Base-by-base conservation (phyloP, 2,329 filamentous ascomycete genomes). In the Claviceps africana region DNA sequence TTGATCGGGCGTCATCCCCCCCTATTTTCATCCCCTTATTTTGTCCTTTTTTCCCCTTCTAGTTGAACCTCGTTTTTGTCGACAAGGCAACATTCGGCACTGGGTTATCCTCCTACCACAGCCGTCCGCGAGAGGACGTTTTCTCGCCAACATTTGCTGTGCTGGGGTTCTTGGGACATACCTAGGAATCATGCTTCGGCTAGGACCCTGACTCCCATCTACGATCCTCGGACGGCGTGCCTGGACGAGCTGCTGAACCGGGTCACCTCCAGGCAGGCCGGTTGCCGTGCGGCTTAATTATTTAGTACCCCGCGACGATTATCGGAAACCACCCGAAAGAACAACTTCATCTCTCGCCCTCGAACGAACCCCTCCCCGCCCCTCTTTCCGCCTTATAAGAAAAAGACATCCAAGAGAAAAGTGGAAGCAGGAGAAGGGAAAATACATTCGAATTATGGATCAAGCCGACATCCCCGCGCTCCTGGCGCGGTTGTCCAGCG, bases 381-480 rank as follows among this genome's bases (percentile, higher is more conserved):
- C 5, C 25, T 5, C 25, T 25, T 25, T 25, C 25, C 25, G 25
- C 25, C 25, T 25, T 25, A 25, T 25, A 25, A 25, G 25, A 30
- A 17, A 30, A 19, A 9, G 9, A 17, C 15, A 11, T 10, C 2
- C n/a, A 11, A 30, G 9, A 30, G 17, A 30, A 28, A 33, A 31
- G 31, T n/a, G n/a, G 8, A 31, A 19, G 17, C 8, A 19, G 8
- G 13, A 30, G 4, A 22, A 35, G 17, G 22, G 13, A 21, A 10
- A 45, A n/a, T 9, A 40, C 10, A 30, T 9, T 56, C 1, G 13
- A 9, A 21, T 30, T 56, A 81, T 84, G 81, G 81, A 84, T 62
- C 80, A 83, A 70, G 78, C 78, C 60, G 81, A 83, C 60, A 81
- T 84, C 59, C 81, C 81, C 48, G 76, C 77, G 65, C 75, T 84